These are phyloP conservation scores for Nigrograna mackinnonii DNA, from an alignment of 2,329 filamentous ascomycete species.

Conservation along the genomic window DNA sequence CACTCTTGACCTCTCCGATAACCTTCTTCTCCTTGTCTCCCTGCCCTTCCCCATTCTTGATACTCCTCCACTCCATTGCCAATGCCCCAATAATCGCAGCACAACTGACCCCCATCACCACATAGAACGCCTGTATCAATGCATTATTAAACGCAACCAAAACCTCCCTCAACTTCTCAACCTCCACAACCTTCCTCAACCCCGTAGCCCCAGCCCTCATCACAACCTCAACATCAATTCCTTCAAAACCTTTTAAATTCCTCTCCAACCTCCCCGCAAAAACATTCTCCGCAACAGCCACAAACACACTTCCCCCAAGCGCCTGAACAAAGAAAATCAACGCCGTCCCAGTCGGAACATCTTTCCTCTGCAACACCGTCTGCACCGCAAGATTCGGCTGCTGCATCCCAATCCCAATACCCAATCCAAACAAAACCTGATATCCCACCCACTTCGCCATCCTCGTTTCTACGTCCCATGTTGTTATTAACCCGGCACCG, in stretches of 20 bases:
- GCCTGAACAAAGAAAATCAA: neutral
- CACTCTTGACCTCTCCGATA: no score
- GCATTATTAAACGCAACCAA: constrained; percentile 63
- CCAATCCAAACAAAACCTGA: constrained; percentile 48
- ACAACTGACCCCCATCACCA: constrained; percentile 45
- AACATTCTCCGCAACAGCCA: neutral
- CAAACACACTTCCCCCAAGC: neutral
- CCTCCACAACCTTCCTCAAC: constrained; percentile 55
- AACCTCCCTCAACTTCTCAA: constrained; percentile 53
- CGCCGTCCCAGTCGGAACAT: neutral
- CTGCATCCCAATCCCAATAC: constrained; percentile 23
- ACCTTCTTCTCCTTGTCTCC: no score
- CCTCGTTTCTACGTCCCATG: constrained; percentile 35
- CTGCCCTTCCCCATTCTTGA: no score
- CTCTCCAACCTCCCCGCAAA: neutral
- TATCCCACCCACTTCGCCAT: constrained; percentile 49
- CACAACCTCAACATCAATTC: constrained; percentile 23
- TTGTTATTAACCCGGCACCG: constrained; percentile 47
- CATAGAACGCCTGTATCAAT: constrained; percentile 58
- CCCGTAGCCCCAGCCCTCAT: constrained; percentile 56
- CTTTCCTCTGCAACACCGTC: neutral
- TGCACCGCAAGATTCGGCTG: neutral
- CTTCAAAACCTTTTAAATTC: constrained; percentile 11
- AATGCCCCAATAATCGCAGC: constrained; percentile 52
- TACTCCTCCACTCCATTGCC: constrained; percentile 63